Evolutionary conservation across 1,139 yeast genomes (phyloP), one percentile per base, ranked within the genome.

Genomic region (Yamadazyma diddensiae): DNA sequence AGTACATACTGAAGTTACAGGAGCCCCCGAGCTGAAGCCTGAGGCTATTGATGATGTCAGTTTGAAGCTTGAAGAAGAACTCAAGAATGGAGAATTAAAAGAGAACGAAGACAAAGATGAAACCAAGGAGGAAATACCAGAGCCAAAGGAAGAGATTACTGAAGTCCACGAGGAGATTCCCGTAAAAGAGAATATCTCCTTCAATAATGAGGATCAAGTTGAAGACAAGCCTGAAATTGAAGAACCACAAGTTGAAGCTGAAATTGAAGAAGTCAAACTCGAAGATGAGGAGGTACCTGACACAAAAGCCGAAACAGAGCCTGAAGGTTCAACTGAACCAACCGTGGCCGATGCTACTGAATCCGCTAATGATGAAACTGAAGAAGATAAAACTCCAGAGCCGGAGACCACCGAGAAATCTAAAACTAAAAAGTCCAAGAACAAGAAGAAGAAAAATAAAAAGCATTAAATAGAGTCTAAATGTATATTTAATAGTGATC

Each of bases 401-500:
- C 26, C 26, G 23, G 23, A n/a, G 12, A n/a, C 23, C 10, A 7
- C 23, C 28, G 9, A n/a, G 8, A 15, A 26, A 29, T 15, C 31
- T 8, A 47, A 46, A 31, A 39, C 41, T 28, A 47, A 44, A 19
- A 44, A 45, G 19, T 42, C 43, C 22, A 38, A 36, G 26, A 41
- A 33, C 23, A 42, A 34, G 35, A 42, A 38, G 29, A 41, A 33
- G 28, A 34, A 27, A 34, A 58, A 50, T 38, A 57, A 54, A 42
- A 56, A 50, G 41, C 53, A 52, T 34, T 52, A 46, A 43, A 50
- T 23, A 19, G n/a, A 15, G 21, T 30, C 30, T 28, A 26, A 34
- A 30, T 26, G 31, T 35, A 34, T 28, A 24, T 32, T 29, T 21
- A 21, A 17, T 16, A 7, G 9, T 11, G 8, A 18, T n/a, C n/a